Evolutionary conservation across 345 rosid species (phyloP).

Genomic region (Xanthoceras sorbifolium): DNA sequence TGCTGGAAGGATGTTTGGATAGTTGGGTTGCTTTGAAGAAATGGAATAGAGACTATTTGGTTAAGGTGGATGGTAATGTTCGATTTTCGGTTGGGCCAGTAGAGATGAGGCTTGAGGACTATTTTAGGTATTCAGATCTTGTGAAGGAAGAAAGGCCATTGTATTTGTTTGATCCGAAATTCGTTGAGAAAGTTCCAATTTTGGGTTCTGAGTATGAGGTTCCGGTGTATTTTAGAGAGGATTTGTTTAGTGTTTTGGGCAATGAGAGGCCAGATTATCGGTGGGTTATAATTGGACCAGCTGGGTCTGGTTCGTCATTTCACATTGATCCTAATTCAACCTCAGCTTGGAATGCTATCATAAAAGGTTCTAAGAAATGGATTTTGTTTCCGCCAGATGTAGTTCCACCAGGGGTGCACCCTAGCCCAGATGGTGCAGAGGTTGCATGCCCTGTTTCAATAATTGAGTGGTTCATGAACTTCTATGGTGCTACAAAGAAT

Average conservation of each 20-base stretch:
- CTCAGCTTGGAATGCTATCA: conserved; percentile 95
- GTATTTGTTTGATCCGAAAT: conserved; percentile 93
- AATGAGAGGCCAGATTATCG: conserved; percentile 85
- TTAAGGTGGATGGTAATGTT: conserved; percentile 50
- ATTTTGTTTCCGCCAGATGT: conserved; percentile 92
- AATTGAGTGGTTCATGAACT: conserved; percentile 98
- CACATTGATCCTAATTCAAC: conserved; percentile 99
- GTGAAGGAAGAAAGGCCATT: conserved; percentile 88
- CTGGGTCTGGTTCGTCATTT: conserved; percentile 95
- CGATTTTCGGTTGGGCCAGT: conserved; percentile 81
- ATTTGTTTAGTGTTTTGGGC: conserved; percentile 81
- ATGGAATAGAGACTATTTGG: conserved; percentile 79
- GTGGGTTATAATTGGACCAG: conserved; percentile 94
- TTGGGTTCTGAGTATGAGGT: conserved; percentile 74
- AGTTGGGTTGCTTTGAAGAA: conserved; percentile 65
- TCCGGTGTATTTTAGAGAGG: conserved; percentile 82
- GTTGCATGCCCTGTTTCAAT: conserved; percentile 98
- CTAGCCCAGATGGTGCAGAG: conserved; percentile 95
- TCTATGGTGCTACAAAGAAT: conserved; percentile 70
- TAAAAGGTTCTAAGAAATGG: conserved; percentile 96
- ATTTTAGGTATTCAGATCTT: conserved; percentile 69
- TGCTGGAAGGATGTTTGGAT: conserved; percentile 88
- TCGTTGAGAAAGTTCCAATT: conserved; percentile 69
- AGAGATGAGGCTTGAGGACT: conserved; percentile 78
- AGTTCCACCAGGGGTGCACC: conserved; percentile 93